Conservation (phyloP, 768 basidiomycete genomes). For the Sistotremastrum suecicum region DNA sequence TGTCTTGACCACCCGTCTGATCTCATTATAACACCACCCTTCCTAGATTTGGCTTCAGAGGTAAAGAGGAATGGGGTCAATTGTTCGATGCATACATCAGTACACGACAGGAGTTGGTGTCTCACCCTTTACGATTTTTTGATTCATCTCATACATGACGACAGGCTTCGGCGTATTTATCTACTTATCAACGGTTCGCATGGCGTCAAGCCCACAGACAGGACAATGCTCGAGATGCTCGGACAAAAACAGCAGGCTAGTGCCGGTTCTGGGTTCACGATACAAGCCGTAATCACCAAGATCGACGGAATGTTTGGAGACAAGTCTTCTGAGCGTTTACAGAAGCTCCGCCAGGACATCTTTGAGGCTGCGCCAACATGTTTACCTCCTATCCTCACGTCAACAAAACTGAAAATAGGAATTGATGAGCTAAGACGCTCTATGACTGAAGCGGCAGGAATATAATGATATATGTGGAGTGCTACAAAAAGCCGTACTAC, state of each 20-base stretch:
- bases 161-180: conserved; percentile 55
- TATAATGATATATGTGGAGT: no score
- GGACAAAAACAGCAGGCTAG: conserved; percentile 14
- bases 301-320: conserved; percentile 34
- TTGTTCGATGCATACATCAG: conserved; percentile 52
- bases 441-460: no score
- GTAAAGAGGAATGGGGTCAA: conserved; percentile 61
- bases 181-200: conserved; percentile 60
- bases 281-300: conserved; percentile 66
- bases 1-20: no score
- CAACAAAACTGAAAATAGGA: not conserved
- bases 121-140: not conserved
- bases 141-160: not conserved
- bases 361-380: conserved; percentile 43
- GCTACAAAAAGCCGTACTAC: no score
- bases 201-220: conserved; percentile 40
- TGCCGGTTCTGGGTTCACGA: conserved; percentile 32
- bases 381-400: conserved; percentile 22
- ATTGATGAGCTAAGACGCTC: no score
- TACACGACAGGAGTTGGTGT: conserved; percentile 44
- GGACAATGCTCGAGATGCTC: conserved; percentile 46
- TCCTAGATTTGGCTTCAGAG: conserved; percentile 56
- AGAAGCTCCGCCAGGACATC: conserved; percentile 34
- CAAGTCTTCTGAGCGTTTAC: conserved; percentile 22
- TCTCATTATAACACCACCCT: no score